Evolutionary conservation across 148 eudicot genomes (phyloP).

Genomic region (Rhododendron vialii): DNA sequence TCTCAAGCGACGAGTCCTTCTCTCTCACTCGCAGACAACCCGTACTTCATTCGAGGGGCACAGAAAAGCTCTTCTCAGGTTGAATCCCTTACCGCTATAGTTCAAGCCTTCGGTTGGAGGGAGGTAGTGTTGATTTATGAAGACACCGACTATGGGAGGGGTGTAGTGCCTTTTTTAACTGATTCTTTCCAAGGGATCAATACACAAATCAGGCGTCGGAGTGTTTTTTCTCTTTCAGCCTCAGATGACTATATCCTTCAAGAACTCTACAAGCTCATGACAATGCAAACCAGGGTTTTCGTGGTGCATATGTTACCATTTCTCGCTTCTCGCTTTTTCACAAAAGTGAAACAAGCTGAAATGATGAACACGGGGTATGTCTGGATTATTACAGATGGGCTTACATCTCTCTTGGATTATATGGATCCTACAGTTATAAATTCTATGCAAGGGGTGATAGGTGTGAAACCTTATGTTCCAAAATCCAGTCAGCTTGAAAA

Average conservation of each 20-base stretch:
- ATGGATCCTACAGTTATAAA: slow-evolving; percentile 25
- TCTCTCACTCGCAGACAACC: slow-evolving; percentile 39
- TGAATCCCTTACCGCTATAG: slow-evolving; percentile 40
- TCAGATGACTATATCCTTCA: slow-evolving; percentile 34
- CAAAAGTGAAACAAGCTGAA: slow-evolving; percentile 37
- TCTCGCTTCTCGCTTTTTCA: slow-evolving; percentile 47
- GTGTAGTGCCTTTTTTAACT: slow-evolving; percentile 38
- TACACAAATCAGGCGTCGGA: slow-evolving; percentile 30
- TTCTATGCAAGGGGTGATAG: slow-evolving; percentile 67
- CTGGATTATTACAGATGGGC: slow-evolving; percentile 58
- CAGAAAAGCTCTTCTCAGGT: slow-evolving; percentile 41
- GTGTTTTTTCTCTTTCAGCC: slow-evolving; percentile 38
- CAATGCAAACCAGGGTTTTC: slow-evolving; percentile 60
- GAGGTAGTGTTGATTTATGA: slow-evolving; percentile 50
- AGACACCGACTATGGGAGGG: slow-evolving; percentile 43
- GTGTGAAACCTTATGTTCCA: slow-evolving; percentile 50
- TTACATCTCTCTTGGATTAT: slow-evolving; percentile 38
- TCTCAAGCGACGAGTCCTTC: slow-evolving; percentile 55
- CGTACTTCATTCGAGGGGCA: slow-evolving; percentile 56
- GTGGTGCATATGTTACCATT: slow-evolving; percentile 51
- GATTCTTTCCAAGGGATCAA: slow-evolving; percentile 29
- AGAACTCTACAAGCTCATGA: slow-evolving; percentile 50
- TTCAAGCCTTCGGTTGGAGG: slow-evolving; percentile 59
- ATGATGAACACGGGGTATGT: slow-evolving; percentile 70
- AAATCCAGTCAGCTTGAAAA: slow-evolving; percentile 22